These are phyloP conservation scores for Alternaria tenuissima DNA, from an alignment of 2,329 filamentous ascomycete species.

Conservation along the genomic window DNA sequence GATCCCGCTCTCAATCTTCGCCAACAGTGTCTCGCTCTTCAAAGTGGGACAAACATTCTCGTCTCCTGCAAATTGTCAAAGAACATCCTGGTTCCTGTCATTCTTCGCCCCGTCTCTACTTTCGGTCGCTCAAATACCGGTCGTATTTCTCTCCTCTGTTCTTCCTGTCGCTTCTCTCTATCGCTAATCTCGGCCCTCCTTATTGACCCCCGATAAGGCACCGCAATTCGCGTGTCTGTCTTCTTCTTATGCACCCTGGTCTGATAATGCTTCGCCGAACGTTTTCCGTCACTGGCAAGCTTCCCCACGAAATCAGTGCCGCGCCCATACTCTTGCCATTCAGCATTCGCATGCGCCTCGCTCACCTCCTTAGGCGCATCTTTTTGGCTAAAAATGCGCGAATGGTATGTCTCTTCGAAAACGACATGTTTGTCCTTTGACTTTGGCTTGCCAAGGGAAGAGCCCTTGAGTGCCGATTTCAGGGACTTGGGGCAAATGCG, in stretches of 20 bases:
- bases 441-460: neutral
- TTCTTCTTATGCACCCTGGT: neutral
- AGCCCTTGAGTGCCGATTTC: neutral
- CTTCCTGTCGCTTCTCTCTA: neutral
- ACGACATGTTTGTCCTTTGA: neutral
- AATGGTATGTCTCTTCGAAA: neutral
- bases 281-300: neutral
- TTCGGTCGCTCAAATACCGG: neutral
- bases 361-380: neutral
- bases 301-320: neutral
- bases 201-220: neutral
- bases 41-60: neutral
- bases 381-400: neutral
- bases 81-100: neutral
- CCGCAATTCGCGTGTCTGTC: too few relatives aligned
- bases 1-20: neutral
- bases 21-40: neutral
- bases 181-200: neutral
- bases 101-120: neutral
- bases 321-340: neutral
- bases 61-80: neutral
- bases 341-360: neutral
- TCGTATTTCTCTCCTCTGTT: neutral
- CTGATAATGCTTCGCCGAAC: neutral
- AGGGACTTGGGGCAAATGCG: neutral